Percentiles rank a stretch among this genome's conserved stretches.
Conservation (phyloP, 441 rosid species). For the Euphorbia schlechtendalii region DNA sequence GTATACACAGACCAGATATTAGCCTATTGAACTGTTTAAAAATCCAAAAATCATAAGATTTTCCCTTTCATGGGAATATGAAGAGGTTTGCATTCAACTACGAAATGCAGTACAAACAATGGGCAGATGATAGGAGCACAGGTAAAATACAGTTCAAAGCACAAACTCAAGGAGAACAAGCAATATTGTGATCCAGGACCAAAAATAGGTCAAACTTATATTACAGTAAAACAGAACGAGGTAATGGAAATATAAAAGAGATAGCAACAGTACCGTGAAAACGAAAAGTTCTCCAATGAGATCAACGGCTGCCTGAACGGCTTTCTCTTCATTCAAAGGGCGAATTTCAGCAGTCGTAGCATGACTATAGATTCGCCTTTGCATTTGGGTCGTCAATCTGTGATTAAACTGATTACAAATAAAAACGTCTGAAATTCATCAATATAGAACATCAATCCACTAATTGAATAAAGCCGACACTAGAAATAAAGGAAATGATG, state of each 20-base stretch:
- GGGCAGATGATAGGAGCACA: background rate
- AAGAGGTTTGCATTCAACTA: background rate
- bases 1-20: no score
- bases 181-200: background rate
- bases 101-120: background rate
- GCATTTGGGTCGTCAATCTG: slow-evolving; percentile 61
- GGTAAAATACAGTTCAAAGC: background rate
- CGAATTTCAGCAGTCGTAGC: slow-evolving; percentile 80
- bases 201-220: background rate
- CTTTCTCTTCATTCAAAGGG: slow-evolving; percentile 85
- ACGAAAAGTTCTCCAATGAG: slow-evolving; percentile 84
- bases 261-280: slow-evolving; percentile 47
- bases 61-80: background rate
- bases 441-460: background rate
- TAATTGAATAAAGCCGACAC: background rate
- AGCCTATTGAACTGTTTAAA: background rate
- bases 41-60: background rate
- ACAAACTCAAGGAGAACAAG: background rate
- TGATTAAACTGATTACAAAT: slow-evolving; percentile 52
- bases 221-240: background rate
- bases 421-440: background rate
- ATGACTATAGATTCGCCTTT: slow-evolving; percentile 65
- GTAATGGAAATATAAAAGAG: background rate
- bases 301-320: slow-evolving; percentile 91
- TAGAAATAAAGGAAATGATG: background rate